Percentiles rank a stretch among this genome's conserved stretches.
These are phyloP conservation scores for Globisporangium abappressorium DNA, from an alignment of 352 stramenopile species.

Conservation along the genomic window DNA sequence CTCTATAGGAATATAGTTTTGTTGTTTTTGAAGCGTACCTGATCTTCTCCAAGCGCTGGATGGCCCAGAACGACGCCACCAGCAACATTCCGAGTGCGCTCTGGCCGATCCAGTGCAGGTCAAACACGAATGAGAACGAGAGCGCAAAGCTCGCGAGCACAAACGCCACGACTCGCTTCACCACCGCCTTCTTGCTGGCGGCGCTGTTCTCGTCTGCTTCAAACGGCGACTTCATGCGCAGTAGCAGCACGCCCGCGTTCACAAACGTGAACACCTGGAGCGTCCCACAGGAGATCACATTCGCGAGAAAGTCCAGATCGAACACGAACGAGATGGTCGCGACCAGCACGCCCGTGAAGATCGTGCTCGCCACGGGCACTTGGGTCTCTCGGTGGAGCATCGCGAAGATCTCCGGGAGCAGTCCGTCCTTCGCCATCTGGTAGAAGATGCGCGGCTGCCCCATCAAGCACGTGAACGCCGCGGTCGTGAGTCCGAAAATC, in stretches of 20 bases:
- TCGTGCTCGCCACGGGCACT: conserved; percentile 78
- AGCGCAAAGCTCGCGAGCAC: conserved; percentile 55
- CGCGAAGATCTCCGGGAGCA: conserved; percentile 63
- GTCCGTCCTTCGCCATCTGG: conserved; percentile 86
- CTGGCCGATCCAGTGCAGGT: conserved; percentile 54
- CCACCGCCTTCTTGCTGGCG: conserved; percentile 33
- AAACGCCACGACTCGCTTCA: conserved; percentile 55
- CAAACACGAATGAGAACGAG: conserved; percentile 66
- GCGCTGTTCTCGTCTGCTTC: background rate
- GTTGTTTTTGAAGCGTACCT: conserved; percentile 27
- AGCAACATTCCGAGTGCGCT: conserved; percentile 29
- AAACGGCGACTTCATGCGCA: conserved; percentile 58
- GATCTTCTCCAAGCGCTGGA: conserved; percentile 59
- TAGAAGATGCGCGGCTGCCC: conserved; percentile 92
- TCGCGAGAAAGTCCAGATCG: conserved; percentile 88
- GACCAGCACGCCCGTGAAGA: conserved; percentile 85
- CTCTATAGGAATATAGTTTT: background rate
- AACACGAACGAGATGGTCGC: conserved; percentile 84
- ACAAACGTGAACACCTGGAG: conserved; percentile 93
- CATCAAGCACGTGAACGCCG: conserved; percentile 91
- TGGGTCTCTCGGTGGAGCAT: conserved; percentile 60
- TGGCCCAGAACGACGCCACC: conserved; percentile 40
- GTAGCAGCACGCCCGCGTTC: conserved; percentile 86
- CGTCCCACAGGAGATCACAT: conserved; percentile 90
- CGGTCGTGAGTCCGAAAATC: conserved; percentile 91